Evolutionary conservation across 139 green algal genomes (phyloP), one percentile per base, ranked within the genome.

Genomic region (Yamagishiella unicocca): DNA sequence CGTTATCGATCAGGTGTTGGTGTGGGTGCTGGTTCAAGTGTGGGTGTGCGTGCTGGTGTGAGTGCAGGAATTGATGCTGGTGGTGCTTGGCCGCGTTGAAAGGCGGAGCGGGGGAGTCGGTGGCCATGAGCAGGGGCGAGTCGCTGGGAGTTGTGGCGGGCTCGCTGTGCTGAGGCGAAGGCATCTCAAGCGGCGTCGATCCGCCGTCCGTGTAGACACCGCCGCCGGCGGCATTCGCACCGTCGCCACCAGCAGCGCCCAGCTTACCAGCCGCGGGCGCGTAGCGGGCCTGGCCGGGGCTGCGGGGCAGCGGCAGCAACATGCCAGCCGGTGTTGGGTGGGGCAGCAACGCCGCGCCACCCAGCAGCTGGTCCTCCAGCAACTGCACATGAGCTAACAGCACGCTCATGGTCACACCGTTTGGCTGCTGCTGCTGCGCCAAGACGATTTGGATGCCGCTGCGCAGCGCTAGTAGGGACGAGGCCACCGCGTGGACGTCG

Each of bases 351-450:
- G 31, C 25, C 25, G 46, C 27, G 54, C 25, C 53, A 14, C 76
- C 76, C 53, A 83, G 54, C 27, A 83, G 76, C n/a, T 83, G 53
- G 46, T 83, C 53, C 35, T 83, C 76, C 35, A 83, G 76, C 7
- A 58, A 24, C 7, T 71, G 35, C 29, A 83, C 76, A 38, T 83
- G 76, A 8, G 33, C 37, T 22, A 83, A 22, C 76, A 83, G 35
- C 22, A 38, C 33, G 19, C 29, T 40, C 22, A 83, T 19, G 10
- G 50, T 42, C 40, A 27, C 71, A 8, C 21, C 66, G 35, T 17
- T 29, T 21, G 66, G 35, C 7, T 43, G 27, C 29, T 62, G 19
- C 12, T 53, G 75, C 5, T 17, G 2, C 1, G 61, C 40, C 37
- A 76, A 35, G 19, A 85, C 8, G 40, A 0, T 27, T 4, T 62